Evolutionary conservation across 495 filamentous ascomycete species (phyloP).

Genomic region (Tuber melanosporum): DNA sequence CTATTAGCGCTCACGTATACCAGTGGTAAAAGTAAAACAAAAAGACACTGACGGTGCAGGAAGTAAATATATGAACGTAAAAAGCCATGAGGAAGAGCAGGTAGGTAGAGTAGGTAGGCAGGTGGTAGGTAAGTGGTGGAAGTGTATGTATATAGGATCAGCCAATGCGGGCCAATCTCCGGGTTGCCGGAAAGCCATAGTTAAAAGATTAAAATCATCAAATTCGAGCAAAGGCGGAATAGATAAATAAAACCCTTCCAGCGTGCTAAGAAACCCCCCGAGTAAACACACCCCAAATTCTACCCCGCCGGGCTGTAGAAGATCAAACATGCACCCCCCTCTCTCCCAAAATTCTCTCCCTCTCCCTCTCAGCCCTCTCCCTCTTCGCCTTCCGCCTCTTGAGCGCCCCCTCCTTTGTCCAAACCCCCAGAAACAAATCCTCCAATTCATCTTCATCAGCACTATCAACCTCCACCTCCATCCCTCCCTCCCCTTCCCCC

Average conservation of each 20-base stretch:
- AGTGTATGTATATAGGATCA: not conserved
- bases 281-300: not conserved
- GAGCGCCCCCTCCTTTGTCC: slow-evolving; percentile 64
- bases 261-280: not conserved
- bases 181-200: not conserved
- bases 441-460: slow-evolving; percentile 94
- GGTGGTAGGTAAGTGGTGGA: not conserved
- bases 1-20: not conserved
- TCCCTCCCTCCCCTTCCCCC: slow-evolving; percentile 13
- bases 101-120: not conserved
- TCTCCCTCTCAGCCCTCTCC: slow-evolving; percentile 21
- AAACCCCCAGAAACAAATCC: slow-evolving; percentile 81
- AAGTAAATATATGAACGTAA: not conserved
- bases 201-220: not conserved
- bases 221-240: not conserved
- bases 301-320: not conserved
- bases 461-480: slow-evolving; percentile 67
- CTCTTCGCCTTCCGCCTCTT: slow-evolving; percentile 57
- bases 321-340: slow-evolving; percentile 7
- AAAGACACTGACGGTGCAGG: not conserved
- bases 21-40: not conserved
- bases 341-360: slow-evolving; percentile 8
- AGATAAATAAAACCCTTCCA: not conserved
- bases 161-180: not conserved
- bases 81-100: not conserved